phyloP scores from a whole-genome alignment of 108 stramenopile genomes.

The Fistulifera pelliculosa region DNA sequence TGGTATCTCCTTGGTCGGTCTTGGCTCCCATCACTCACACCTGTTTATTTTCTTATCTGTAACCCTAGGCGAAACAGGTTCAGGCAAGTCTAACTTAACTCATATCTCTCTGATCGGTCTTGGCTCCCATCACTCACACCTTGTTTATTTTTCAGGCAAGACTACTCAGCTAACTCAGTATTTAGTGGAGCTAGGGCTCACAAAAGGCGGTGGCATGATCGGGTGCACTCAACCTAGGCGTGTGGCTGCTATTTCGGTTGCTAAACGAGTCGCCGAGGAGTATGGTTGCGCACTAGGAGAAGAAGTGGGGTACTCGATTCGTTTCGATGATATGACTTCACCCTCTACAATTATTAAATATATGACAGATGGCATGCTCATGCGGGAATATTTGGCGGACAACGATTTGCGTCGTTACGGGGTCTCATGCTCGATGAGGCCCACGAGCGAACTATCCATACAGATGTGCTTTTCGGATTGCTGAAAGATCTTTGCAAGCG shows the following conservation, averaged over 20 bases:
- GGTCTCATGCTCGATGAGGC: slow-evolving; percentile 95
- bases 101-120: too few species aligned
- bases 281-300: slow-evolving; percentile 90
- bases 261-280: slow-evolving; percentile 99
- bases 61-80: too few species aligned
- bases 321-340: slow-evolving; percentile 97
- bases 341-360: slow-evolving; percentile 93
- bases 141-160: too few species aligned
- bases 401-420: slow-evolving; percentile 82
- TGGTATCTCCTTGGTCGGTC: too few species aligned
- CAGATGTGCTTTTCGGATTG: slow-evolving; percentile 96
- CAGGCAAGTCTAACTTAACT: too few species aligned
- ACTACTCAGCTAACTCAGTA: slow-evolving; percentile 99
- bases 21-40: slow-evolving; percentile 26
- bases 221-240: slow-evolving; percentile 99
- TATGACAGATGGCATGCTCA: slow-evolving; percentile 99
- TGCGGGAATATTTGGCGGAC: slow-evolving; percentile 93
- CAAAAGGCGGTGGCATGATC: slow-evolving; percentile 80
- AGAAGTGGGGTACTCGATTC: slow-evolving; percentile 96
- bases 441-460: slow-evolving; percentile 98
- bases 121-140: too few species aligned
- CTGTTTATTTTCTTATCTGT: too few species aligned
- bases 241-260: slow-evolving; percentile 96
- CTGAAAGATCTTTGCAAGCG: slow-evolving; percentile 87
- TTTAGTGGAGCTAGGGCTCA: slow-evolving; percentile 90